Conservation (phyloP, 2,329 filamentous ascomycete genomes). For the Monosporascus ibericus region DNA sequence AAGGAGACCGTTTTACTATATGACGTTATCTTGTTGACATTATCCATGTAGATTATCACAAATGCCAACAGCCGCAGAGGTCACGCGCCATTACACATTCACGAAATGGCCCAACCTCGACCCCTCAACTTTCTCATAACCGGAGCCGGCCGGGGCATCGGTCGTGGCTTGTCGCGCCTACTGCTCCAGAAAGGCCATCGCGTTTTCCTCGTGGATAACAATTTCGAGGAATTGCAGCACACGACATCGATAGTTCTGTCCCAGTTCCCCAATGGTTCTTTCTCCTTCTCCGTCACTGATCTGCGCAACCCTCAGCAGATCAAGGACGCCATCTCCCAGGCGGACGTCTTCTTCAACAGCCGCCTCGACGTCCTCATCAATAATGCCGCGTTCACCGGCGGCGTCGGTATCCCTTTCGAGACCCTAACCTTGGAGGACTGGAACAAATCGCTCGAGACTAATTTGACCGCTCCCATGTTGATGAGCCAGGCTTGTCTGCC, state of each 20-base stretch:
- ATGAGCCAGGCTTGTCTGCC: slow-evolving; percentile 22
- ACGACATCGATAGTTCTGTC: slow-evolving; percentile 22
- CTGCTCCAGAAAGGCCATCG: slow-evolving; percentile 32
- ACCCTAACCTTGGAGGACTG: slow-evolving; percentile 26
- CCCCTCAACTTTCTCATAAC: slow-evolving; percentile 28
- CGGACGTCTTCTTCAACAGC: slow-evolving; percentile 26
- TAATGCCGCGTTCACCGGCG: slow-evolving; percentile 33
- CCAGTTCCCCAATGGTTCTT: slow-evolving; percentile 26
- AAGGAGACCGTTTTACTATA: too few relatives aligned
- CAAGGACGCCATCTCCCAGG: slow-evolving; percentile 19
- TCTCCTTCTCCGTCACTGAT: background rate
- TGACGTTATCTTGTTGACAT: too few relatives aligned
- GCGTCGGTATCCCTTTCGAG: slow-evolving; percentile 24
- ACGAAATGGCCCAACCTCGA: background rate
- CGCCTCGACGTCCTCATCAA: slow-evolving; percentile 35
- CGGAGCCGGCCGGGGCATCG: slow-evolving; percentile 30
- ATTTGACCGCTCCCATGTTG: slow-evolving; percentile 31
- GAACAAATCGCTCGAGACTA: slow-evolving; percentile 29
- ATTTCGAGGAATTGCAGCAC: slow-evolving; percentile 31
- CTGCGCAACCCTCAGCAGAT: slow-evolving; percentile 16
- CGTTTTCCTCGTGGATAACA: slow-evolving; percentile 33
- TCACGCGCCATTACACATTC: background rate
- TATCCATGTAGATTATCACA: too few relatives aligned
- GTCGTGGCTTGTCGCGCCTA: slow-evolving; percentile 28
- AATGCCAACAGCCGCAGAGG: too few relatives aligned